Percentiles rank a stretch among this genome's conserved stretches.
These are phyloP conservation scores for Phyllosticta capitalensis DNA, from an alignment of 2,329 filamentous ascomycete species.

Conservation along the genomic window DNA sequence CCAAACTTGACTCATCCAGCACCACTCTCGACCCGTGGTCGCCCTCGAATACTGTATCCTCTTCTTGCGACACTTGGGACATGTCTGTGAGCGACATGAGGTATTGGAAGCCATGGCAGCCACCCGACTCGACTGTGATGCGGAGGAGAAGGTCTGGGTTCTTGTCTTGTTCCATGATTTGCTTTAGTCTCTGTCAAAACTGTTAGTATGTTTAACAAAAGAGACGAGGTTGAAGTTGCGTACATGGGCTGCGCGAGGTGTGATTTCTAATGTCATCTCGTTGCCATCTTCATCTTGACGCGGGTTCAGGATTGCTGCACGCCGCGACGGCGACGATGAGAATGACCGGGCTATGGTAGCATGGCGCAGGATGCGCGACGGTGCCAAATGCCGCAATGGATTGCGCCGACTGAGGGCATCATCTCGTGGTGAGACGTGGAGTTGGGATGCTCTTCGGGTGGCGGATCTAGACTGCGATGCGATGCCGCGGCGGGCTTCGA, in stretches of 20 bases:
- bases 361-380: not conserved
- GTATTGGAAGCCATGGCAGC: constrained; percentile 97
- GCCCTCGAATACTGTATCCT: constrained; percentile 82
- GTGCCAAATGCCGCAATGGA: not conserved
- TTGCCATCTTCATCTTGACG: constrained; percentile 73
- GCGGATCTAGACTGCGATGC: constrained; percentile 1
- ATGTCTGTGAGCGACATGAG: constrained; percentile 71
- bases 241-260: constrained; percentile 71
- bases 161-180: constrained; percentile 44
- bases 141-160: constrained; percentile 82
- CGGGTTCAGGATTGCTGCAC: constrained; percentile 52
- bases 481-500: constrained; percentile 1
- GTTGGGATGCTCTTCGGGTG: not conserved
- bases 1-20: constrained; percentile 77
- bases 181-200: constrained; percentile 50
- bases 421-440: not conserved
- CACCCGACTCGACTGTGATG: constrained; percentile 83
- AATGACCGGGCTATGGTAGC: not conserved
- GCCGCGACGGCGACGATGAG: constrained; percentile 12
- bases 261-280: constrained; percentile 76
- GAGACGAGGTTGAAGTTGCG: constrained; percentile 14
- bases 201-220: constrained; percentile 1
- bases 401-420: not conserved
- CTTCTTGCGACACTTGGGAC: constrained; percentile 47
- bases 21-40: constrained; percentile 65